phyloP scores from a whole-genome alignment of 2,329 filamentous ascomycete species.

The Fusarium stilboides region DNA sequence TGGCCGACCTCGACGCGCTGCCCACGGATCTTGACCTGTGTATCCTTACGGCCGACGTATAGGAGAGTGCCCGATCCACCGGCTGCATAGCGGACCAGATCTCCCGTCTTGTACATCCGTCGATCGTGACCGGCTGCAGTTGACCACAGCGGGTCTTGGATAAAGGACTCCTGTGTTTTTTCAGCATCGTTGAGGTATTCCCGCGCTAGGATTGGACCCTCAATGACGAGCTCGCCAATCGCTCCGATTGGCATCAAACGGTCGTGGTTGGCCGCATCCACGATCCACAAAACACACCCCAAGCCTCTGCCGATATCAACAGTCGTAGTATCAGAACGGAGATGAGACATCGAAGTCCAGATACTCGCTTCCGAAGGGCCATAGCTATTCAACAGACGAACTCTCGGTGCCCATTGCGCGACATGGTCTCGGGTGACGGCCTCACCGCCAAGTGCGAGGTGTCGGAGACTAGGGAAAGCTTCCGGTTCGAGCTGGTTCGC shows the following conservation, averaged over 20 bases:
- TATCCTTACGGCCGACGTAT: conserved; percentile 57
- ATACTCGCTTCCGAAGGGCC: conserved; percentile 38
- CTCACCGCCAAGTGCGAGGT: conserved; percentile 36
- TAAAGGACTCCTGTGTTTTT: conserved; percentile 14
- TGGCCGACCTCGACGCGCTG: conserved; percentile 66
- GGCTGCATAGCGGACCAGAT: conserved; percentile 59
- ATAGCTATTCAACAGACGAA: conserved; percentile 32
- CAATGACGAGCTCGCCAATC: neutral
- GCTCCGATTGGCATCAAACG: neutral
- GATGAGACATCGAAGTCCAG: conserved; percentile 8
- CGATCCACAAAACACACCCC: conserved; percentile 49
- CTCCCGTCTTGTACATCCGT: conserved; percentile 41
- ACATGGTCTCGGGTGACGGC: conserved; percentile 14
- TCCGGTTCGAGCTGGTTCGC: conserved; percentile 23
- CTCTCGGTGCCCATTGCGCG: conserved; percentile 13
- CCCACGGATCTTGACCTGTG: conserved; percentile 67
- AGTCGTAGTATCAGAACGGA: neutral
- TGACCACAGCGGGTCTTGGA: conserved; percentile 7
- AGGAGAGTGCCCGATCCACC: conserved; percentile 61
- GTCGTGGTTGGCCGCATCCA: conserved; percentile 50
- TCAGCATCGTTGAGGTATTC: conserved; percentile 1
- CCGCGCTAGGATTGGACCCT: neutral
- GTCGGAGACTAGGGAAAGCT: conserved; percentile 17
- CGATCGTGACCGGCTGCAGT: conserved; percentile 30
- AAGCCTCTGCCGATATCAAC: conserved; percentile 18